Evolutionary conservation across 768 basidiomycete genomes (phyloP), one percentile per base, ranked within the genome.

Genomic region (Suillus placidus): DNA sequence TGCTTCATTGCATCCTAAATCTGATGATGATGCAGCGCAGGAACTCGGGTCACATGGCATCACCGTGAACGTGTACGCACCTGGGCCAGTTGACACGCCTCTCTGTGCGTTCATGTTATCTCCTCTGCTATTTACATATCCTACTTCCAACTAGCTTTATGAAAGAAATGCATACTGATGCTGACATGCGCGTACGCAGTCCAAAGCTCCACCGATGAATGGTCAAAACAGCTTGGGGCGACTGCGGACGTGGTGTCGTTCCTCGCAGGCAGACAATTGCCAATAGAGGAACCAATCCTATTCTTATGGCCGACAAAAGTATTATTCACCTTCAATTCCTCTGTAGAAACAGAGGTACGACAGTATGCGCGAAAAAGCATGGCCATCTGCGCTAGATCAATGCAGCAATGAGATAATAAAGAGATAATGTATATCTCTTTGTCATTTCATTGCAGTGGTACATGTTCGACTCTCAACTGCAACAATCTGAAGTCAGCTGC

Each of bases 161-260:
- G 38, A 26, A 26, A 26, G 26, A 26, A 26, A 26, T 26, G 26
- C 26, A 26, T 26, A 26, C 26, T 26, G 26, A 26, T 26, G 26
- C 26, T 26, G 26, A 26, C 26, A 26, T 26, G 26, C 26, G 26
- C 26, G 26, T 26, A 26, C 14, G 38, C 38, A 16, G 12, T 40
- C 38, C 14, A 40, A 40, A 16, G 14, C 6, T 40, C 4, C 14
- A 40, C 38, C 12, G 2, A 40, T 14, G 3, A 40, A 40, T 38
- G 12, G 38, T 12, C 38, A 38, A 38, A 38, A 38, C 38, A 40
- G 38, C 14, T 40, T 40, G 6, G 38, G 14, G 38, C 38, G 6
- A 40, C 38, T 40, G 75, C 78, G 1, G 61, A 63, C 9, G 38
- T 78, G 6, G 76, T 77, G 4, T 74, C 76, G 12, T 79, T 76